Evolutionary conservation across 768 basidiomycete genomes (phyloP), one percentile per base, ranked within the genome.

Genomic region (Inosperma sp.): DNA sequence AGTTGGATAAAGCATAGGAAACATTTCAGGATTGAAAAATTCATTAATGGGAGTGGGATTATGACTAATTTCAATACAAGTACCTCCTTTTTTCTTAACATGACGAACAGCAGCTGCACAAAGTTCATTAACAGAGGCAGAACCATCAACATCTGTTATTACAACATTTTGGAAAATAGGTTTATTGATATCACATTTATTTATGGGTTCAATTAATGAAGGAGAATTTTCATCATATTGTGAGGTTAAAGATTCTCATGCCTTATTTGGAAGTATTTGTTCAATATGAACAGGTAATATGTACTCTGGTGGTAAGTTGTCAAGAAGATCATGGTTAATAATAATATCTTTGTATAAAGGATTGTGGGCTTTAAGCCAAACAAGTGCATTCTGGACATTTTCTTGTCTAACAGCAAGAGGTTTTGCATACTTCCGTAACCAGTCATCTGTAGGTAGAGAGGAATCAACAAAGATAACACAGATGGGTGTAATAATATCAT

Each of bases 391-490:
- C 2, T 61, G 51, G 9, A 74, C 66, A 30, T 64, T 66, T 29
- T 68, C 61, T 8, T 51, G 39, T 0, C 65, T 55, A 10, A 74
- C 68, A 26, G 43, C 19, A 0, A 75, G 49, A 7, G 72, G 72
- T 45, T 64, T 67, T 3, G 71, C 72, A 7, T 71, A 61, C 10
- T 58, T 40, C 7, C 50, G 31, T n/a, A 74, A 31, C 72, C 69
- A 72, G 30, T 68, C 58, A 0, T 17, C 7, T 7, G 56, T 48
- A 0, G 71, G 72, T 0, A 46, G 39, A 1, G 13, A 4, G 0
- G 70, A 63, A 0, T 73, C 72, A 16, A 72, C 54, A 56, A 75
- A 75, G 0, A 75, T 30, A 0, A 77, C 65, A 54, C 72, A 74
- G 1, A 75, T 68, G 3, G 67, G 66, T 0, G 66, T 57, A 0